Percentiles rank a stretch among this genome's conserved stretches.
phyloP scores from a whole-genome alignment of 192 early-diverging fungal species.

The Podila horticola region DNA sequence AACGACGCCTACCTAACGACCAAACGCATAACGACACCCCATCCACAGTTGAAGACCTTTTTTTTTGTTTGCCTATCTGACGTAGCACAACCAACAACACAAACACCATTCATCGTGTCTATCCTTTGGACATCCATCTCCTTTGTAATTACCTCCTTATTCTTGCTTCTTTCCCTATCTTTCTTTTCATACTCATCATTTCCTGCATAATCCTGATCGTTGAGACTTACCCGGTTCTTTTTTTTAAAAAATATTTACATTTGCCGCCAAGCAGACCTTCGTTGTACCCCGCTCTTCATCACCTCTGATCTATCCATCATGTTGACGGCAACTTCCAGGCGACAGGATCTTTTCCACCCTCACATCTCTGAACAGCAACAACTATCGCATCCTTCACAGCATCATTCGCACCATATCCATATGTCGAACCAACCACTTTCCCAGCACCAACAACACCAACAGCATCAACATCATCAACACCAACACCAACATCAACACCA shows the following conservation, averaged over 20 bases:
- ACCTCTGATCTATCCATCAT: conserved; percentile 19
- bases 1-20: no score
- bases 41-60: no score
- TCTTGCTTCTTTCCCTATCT: no score
- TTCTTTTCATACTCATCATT: background rate
- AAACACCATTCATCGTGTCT: no score
- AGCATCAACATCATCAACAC: conserved; percentile 24
- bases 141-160: no score
- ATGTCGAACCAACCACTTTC: background rate
- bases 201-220: background rate
- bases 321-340: conserved; percentile 47
- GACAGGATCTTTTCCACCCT: conserved; percentile 35
- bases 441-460: conserved; percentile 24
- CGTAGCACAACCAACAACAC: no score
- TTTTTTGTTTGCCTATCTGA: no score
- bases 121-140: no score
- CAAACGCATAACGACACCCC: no score
- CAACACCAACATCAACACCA: conserved; percentile 17
- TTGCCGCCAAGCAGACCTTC: background rate
- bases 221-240: no score
- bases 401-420: conserved; percentile 1
- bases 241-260: no score
- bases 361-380: conserved; percentile 8
- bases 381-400: conserved; percentile 2
- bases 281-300: background rate